Conservation (phyloP, 2,329 filamentous ascomycete genomes). For the Dactylellina haptotyla region DNA sequence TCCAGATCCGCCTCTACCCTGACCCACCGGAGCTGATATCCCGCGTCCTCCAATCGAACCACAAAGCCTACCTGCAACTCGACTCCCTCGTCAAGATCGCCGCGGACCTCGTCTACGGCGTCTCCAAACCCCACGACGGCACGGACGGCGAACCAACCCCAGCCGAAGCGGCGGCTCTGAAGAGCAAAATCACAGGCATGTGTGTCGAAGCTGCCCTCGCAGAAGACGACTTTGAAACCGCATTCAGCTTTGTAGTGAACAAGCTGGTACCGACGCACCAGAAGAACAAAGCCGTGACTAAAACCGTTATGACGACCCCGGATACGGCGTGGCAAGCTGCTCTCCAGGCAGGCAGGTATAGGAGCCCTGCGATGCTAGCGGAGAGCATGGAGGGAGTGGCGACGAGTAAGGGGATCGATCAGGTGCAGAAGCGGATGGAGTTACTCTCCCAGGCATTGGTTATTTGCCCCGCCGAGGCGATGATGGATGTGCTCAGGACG, state of each 20-base stretch:
- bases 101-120: slow-evolving; percentile 72
- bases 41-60: slow-evolving; percentile 80
- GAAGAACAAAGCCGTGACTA: slow-evolving; percentile 24
- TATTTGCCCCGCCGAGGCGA: slow-evolving; percentile 74
- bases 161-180: slow-evolving; percentile 63
- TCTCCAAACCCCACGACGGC: slow-evolving; percentile 61
- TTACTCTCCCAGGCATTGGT: slow-evolving; percentile 79
- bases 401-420: slow-evolving; percentile 65
- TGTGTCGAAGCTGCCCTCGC: slow-evolving; percentile 79
- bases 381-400: slow-evolving; percentile 65
- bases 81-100: slow-evolving; percentile 78
- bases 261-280: slow-evolving; percentile 66
- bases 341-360: slow-evolving; percentile 79
- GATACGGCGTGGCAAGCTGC: slow-evolving; percentile 82
- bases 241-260: slow-evolving; percentile 83
- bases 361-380: slow-evolving; percentile 70
- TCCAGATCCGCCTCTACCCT: slow-evolving; percentile 78
- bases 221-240: slow-evolving; percentile 85
- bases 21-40: slow-evolving; percentile 79
- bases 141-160: slow-evolving; percentile 55
- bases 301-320: slow-evolving; percentile 32
- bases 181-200: slow-evolving; percentile 79
- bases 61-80: slow-evolving; percentile 76
- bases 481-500: slow-evolving; percentile 78
- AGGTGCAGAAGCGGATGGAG: slow-evolving; percentile 83